Percentiles rank a stretch among this genome's conserved stretches.
Evolutionary conservation across 2,329 filamentous ascomycete species (phyloP).

Genomic region (Xylaria sp.): DNA sequence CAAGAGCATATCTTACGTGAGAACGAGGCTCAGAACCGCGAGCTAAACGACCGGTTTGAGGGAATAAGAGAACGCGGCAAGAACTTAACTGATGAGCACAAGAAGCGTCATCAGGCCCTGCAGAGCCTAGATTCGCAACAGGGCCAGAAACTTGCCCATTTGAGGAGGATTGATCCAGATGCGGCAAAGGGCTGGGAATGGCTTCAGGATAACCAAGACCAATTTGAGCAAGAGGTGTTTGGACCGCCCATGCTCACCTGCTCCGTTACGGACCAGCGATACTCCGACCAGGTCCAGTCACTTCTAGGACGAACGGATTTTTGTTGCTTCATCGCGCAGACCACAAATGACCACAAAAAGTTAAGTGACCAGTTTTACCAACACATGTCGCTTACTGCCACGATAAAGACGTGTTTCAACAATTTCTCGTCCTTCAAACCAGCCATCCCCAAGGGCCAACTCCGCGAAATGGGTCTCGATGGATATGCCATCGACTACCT

Average conservation of each 20-base stretch:
- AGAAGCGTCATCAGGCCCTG: constrained; percentile 51
- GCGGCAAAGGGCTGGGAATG: constrained; percentile 76
- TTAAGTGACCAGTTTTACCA: constrained; percentile 68
- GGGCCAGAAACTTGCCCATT: constrained; percentile 71
- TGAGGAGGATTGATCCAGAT: constrained; percentile 64
- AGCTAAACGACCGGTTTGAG: constrained; percentile 37
- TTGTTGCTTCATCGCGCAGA: constrained; percentile 76
- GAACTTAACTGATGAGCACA: constrained; percentile 43
- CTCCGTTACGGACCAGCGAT: constrained; percentile 72
- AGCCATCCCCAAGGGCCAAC: constrained; percentile 57
- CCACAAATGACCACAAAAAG: constrained; percentile 71
- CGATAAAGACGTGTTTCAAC: constrained; percentile 65
- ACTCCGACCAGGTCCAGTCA: constrained; percentile 59
- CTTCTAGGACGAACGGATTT: constrained; percentile 56
- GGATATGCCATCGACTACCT: constrained; percentile 80
- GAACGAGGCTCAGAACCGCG: constrained; percentile 47
- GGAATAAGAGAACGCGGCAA: constrained; percentile 48
- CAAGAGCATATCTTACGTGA: constrained; percentile 61
- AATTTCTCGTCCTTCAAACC: constrained; percentile 58
- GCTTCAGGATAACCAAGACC: constrained; percentile 70
- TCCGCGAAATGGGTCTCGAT: constrained; percentile 68
- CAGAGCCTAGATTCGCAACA: constrained; percentile 69
- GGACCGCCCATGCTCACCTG: constrained; percentile 82
- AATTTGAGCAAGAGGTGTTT: constrained; percentile 76
- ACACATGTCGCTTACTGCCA: constrained; percentile 69